A percentile compares a stretch with the other conserved stretches of the same genome.
These are phyloP conservation scores for Xylaria grammica DNA, from an alignment of 495 filamentous ascomycete species.

Conservation along the genomic window DNA sequence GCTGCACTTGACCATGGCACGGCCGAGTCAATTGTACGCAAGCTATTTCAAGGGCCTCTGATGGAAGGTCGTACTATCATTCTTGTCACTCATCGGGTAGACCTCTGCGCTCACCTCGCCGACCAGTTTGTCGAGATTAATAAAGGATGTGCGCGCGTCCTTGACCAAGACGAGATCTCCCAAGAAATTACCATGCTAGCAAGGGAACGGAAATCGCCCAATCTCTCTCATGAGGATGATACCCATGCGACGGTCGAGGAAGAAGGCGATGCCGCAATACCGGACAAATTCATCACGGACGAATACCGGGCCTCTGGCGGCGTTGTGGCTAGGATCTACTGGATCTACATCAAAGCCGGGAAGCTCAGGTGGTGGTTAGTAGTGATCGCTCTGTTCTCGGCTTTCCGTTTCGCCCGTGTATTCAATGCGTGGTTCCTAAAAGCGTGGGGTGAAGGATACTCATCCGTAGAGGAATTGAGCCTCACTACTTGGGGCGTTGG, in stretches of 20 bases:
- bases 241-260: constrained; percentile 38
- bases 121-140: constrained; percentile 70
- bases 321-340: constrained; percentile 75
- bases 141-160: constrained; percentile 42
- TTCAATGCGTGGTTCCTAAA: constrained; percentile 82
- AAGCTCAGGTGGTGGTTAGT: constrained; percentile 71
- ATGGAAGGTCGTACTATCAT: constrained; percentile 66
- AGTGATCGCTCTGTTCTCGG: constrained; percentile 60
- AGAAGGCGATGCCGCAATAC: constrained; percentile 57
- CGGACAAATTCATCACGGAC: constrained; percentile 82
- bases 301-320: constrained; percentile 77
- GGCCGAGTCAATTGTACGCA: constrained; percentile 71
- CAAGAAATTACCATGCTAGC: constrained; percentile 30
- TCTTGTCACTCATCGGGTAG: constrained; percentile 79
- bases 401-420: constrained; percentile 65
- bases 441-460: constrained; percentile 80
- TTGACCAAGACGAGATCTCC: constrained; percentile 33
- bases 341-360: constrained; percentile 81
- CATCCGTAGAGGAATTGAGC: constrained; percentile 21
- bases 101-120: constrained; percentile 68
- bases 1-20: constrained; percentile 92
- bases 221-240: constrained; percentile 41
- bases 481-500: constrained; percentile 18
- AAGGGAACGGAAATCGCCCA: constrained; percentile 35
- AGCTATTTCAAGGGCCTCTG: constrained; percentile 68